A percentile compares a stretch with the other conserved stretches of the same genome.
phyloP scores from a whole-genome alignment of 2,329 filamentous ascomycete genomes.

The Sporothrix protearum region DNA sequence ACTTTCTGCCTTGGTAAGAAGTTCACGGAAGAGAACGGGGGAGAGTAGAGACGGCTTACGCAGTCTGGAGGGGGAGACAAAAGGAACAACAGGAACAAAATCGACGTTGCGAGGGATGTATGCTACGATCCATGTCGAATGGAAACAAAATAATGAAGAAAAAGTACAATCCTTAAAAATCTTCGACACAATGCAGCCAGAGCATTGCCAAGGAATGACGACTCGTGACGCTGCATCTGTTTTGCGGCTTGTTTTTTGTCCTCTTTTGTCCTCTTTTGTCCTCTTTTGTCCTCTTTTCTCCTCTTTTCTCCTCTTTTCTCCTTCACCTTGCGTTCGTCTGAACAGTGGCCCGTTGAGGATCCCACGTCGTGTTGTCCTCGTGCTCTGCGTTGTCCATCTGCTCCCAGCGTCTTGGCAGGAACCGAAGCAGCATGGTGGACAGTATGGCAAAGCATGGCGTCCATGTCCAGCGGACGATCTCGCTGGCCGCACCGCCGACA shows the following conservation, averaged over 20 bases:
- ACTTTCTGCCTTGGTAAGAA: neutral
- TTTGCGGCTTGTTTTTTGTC: neutral
- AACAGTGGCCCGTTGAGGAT: neutral
- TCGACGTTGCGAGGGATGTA: neutral
- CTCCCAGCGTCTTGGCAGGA: neutral
- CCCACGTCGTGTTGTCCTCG: neutral
- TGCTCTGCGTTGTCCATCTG: neutral
- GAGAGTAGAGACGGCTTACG: neutral
- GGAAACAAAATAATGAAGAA: neutral
- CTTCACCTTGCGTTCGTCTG: slow-evolving; percentile 1
- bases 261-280: too few species aligned
- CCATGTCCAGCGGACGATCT: neutral
- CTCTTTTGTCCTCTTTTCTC: neutral
- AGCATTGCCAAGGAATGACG: neutral
- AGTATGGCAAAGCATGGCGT: neutral
- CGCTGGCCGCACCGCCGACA: neutral
- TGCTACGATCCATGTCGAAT: neutral
- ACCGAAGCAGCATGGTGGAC: neutral
- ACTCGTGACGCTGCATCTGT: neutral
- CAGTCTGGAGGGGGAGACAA: neutral
- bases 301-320: neutral
- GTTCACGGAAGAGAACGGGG: neutral
- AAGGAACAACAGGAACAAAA: neutral
- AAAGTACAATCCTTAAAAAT: neutral
- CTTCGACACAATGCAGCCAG: neutral